phyloP scores from a whole-genome alignment of 352 stramenopile genomes.

The Pythium brachiatum region DNA sequence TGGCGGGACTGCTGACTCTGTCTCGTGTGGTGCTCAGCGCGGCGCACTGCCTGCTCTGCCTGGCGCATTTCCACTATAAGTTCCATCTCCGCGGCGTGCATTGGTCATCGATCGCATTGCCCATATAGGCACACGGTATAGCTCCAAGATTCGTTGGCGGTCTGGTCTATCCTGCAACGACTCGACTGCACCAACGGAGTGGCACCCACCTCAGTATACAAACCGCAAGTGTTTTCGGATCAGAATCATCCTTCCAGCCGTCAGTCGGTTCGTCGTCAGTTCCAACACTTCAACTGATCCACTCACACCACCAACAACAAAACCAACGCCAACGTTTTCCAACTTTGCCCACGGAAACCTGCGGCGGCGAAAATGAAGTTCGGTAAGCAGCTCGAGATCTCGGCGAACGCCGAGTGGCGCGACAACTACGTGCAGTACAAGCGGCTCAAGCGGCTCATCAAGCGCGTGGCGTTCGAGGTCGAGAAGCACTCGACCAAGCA shows the following conservation, averaged over 20 bases:
- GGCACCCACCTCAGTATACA: background rate
- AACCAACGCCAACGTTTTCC: slow-evolving; percentile 3
- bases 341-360: background rate
- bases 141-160: background rate
- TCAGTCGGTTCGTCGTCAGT: background rate
- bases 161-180: background rate
- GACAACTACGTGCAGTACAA: slow-evolving; percentile 92
- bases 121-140: background rate
- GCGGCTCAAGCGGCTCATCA: slow-evolving; percentile 89
- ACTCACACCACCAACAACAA: background rate
- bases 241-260: background rate
- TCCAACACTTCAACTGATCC: slow-evolving; percentile 4
- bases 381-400: slow-evolving; percentile 91
- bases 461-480: slow-evolving; percentile 86
- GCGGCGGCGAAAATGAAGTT: slow-evolving; percentile 78
- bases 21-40: too few species aligned
- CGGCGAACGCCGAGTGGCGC: slow-evolving; percentile 85
- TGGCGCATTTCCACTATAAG: background rate
- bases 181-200: background rate
- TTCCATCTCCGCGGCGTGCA: too few species aligned
- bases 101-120: too few species aligned
- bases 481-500: slow-evolving; percentile 78
- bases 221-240: background rate
- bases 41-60: too few species aligned
- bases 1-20: too few species aligned